Conservation (phyloP, 805 yeast genomes). For the Candida germanica region DNA sequence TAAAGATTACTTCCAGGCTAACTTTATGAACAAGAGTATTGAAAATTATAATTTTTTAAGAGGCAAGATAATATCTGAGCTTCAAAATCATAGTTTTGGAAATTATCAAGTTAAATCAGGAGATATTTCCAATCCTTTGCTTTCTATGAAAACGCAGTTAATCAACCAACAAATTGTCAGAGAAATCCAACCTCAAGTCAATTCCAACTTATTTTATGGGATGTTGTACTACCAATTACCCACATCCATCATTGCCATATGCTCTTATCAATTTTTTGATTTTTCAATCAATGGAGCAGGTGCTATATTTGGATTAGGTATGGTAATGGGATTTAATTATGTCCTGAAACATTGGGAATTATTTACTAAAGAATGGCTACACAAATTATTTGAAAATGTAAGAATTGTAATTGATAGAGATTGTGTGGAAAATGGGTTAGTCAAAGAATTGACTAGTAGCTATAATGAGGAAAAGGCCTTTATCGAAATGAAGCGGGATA, state of each 20-base stretch:
- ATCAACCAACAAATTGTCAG: slow-evolving; percentile 23
- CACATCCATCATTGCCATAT: slow-evolving; percentile 25
- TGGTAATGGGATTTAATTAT: slow-evolving; percentile 40
- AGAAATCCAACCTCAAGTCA: slow-evolving; percentile 40
- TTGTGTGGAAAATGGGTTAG: slow-evolving; percentile 37
- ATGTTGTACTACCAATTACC: slow-evolving; percentile 39
- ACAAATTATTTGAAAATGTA: slow-evolving; percentile 31
- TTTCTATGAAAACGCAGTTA: slow-evolving; percentile 26
- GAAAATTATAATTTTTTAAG: slow-evolving; percentile 35
- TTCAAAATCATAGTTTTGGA: slow-evolving; percentile 25
- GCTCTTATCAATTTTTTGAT: slow-evolving; percentile 33
- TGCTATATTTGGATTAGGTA: slow-evolving; percentile 36
- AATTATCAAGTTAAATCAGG: slow-evolving; percentile 12
- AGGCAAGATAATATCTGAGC: slow-evolving; percentile 33
- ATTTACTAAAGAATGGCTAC: slow-evolving; percentile 27
- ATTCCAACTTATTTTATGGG: slow-evolving; percentile 24
- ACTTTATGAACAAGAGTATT: slow-evolving; percentile 38
- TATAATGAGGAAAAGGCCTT: slow-evolving; percentile 20
- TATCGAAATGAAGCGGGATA: slow-evolving; percentile 12
- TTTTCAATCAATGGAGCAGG: slow-evolving; percentile 28
- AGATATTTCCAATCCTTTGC: slow-evolving; percentile 27
- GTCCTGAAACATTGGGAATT: slow-evolving; percentile 36
- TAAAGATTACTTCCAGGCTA: slow-evolving; percentile 33
- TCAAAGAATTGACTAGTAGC: slow-evolving; percentile 28
- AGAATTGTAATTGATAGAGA: slow-evolving; percentile 31